These are phyloP conservation scores for Trametes polyzona DNA, from an alignment of 1,284 basidiomycete species.

Conservation along the genomic window DNA sequence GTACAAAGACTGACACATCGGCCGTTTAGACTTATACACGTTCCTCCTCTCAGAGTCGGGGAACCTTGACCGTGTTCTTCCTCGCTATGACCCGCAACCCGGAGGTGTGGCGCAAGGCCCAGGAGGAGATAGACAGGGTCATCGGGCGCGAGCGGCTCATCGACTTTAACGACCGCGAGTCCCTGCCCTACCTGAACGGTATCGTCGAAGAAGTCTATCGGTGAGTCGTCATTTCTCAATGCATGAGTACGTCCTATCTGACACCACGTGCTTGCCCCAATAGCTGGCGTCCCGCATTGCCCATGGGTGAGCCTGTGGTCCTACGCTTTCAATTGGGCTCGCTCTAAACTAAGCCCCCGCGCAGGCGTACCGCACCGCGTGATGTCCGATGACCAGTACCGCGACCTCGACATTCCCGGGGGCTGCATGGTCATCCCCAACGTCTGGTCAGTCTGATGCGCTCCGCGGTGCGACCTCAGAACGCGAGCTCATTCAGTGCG, in stretches of 20 bases:
- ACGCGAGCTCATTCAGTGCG: too few species aligned
- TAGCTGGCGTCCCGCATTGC: slow-evolving; percentile 19
- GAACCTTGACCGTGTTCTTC: slow-evolving; percentile 12
- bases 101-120: slow-evolving; percentile 15
- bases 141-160: slow-evolving; percentile 21
- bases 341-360: background rate
- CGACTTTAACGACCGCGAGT: slow-evolving; percentile 21
- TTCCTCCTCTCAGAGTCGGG: background rate
- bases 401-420: slow-evolving; percentile 47
- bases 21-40: background rate
- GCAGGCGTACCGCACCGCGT: slow-evolving; percentile 16
- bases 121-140: slow-evolving; percentile 24
- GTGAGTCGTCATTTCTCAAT: slow-evolving; percentile 27
- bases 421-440: slow-evolving; percentile 52
- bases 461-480: background rate
- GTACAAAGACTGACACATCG: background rate
- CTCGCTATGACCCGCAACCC: slow-evolving; percentile 25
- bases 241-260: background rate
- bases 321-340: too few species aligned
- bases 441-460: slow-evolving; percentile 42
- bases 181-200: slow-evolving; percentile 43
- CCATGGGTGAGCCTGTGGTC: slow-evolving; percentile 15
- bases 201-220: slow-evolving; percentile 52
- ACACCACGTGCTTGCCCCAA: background rate
- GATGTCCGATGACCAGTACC: slow-evolving; percentile 51